Evolutionary conservation across 2,329 filamentous ascomycete species (phyloP).

Genomic region (Macrophomina phaseolina): DNA sequence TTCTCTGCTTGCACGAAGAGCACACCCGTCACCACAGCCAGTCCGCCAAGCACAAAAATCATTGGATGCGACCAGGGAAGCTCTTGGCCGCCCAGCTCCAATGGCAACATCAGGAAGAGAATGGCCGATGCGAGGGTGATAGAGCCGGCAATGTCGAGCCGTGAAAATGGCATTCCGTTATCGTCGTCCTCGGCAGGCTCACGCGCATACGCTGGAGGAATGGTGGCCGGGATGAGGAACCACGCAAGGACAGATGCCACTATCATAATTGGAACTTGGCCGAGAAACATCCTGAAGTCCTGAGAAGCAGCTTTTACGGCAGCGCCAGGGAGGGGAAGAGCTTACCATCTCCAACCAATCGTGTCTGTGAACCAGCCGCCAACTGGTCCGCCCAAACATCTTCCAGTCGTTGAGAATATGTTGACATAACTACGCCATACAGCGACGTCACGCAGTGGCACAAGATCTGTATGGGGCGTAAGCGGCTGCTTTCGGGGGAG

Average conservation of each 20-base stretch:
- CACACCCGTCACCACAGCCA: slow-evolving; percentile 35
- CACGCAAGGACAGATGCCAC: slow-evolving; percentile 57
- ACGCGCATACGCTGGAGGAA: background rate
- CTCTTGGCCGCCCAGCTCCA: slow-evolving; percentile 55
- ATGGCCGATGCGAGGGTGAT: slow-evolving; percentile 53
- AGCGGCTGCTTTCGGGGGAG: background rate
- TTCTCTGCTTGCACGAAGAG: slow-evolving; percentile 45
- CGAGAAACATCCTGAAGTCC: slow-evolving; percentile 58
- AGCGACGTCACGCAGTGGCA: slow-evolving; percentile 56
- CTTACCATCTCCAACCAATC: slow-evolving; percentile 69
- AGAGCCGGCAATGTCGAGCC: slow-evolving; percentile 66
- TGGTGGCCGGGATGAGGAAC: slow-evolving; percentile 31
- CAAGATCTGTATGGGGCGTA: slow-evolving; percentile 53
- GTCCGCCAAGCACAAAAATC: slow-evolving; percentile 41
- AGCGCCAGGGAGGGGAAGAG: background rate
- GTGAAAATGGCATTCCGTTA: slow-evolving; percentile 47
- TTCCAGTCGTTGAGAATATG: slow-evolving; percentile 56
- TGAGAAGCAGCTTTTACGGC: background rate
- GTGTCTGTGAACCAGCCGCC: slow-evolving; percentile 67
- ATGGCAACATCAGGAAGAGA: slow-evolving; percentile 50
- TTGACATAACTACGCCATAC: slow-evolving; percentile 59
- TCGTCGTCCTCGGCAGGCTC: background rate
- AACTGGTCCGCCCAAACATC: slow-evolving; percentile 59
- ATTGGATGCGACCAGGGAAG: slow-evolving; percentile 43
- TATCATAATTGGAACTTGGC: slow-evolving; percentile 62